A percentile compares a stretch with the other conserved stretches of the same genome.
Evolutionary conservation across 495 filamentous ascomycete species (phyloP).

Genomic region (Alectoria sarmentosa): DNA sequence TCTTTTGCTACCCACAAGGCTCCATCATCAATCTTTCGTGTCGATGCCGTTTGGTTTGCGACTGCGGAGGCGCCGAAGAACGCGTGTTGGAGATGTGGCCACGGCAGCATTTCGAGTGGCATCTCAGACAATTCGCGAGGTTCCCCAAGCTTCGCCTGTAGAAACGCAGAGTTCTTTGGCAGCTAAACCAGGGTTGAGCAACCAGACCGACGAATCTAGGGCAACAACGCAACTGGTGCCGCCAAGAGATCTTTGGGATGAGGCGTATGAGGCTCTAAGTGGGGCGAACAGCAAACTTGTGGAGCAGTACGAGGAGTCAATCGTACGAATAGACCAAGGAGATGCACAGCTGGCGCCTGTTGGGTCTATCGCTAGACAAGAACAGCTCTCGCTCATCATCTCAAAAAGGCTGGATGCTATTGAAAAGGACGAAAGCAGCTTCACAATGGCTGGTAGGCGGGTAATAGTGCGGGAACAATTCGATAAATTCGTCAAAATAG

Average conservation of each 20-base stretch:
- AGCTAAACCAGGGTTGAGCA: neutral
- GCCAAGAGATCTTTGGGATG: neutral
- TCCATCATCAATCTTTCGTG: neutral
- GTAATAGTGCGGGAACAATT: slow-evolving; percentile 13
- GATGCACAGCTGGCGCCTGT: neutral
- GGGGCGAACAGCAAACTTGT: neutral
- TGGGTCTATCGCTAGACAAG: neutral
- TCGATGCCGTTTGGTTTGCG: neutral
- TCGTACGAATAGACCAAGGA: neutral
- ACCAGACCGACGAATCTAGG: neutral
- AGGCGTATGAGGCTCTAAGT: neutral
- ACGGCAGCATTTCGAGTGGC: neutral
- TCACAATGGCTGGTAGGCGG: neutral
- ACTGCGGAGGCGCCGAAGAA: neutral
- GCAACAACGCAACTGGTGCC: neutral
- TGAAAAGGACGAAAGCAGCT: neutral
- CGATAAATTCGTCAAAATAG: slow-evolving; percentile 13
- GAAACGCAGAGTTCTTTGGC: neutral
- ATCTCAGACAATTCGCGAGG: neutral
- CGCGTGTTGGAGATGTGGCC: neutral
- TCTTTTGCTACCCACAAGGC: too few relatives aligned
- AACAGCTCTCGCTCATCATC: neutral
- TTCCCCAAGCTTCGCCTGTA: neutral
- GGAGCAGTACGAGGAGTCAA: neutral
- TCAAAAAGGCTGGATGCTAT: neutral